A percentile compares a stretch with the other conserved stretches of the same genome.
Evolutionary conservation across 345 rosid species (phyloP).

Genomic region (Schrenkiella parvula): DNA sequence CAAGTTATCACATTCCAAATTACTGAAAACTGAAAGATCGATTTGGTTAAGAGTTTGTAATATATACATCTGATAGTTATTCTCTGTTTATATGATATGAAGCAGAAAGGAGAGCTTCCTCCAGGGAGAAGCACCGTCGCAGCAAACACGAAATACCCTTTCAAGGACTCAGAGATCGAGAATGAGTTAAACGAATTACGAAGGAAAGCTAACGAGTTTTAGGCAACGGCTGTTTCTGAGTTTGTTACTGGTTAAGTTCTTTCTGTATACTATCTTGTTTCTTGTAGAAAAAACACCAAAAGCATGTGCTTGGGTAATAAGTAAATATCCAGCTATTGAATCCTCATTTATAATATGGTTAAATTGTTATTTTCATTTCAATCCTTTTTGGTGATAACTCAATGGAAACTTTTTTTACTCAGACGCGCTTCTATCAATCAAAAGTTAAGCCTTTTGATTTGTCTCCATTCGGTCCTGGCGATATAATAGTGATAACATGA

Average conservation of each 20-base stretch:
- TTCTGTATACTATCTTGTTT: constrained; percentile 15
- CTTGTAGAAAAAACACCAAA: constrained; percentile 19
- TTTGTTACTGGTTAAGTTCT: constrained; percentile 3
- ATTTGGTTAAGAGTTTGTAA: not conserved
- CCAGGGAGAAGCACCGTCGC: constrained; percentile 33
- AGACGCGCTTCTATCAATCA: no score
- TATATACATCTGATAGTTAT: not conserved
- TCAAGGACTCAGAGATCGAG: constrained; percentile 38
- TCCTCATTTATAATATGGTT: constrained; percentile 5
- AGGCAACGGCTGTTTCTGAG: constrained; percentile 10
- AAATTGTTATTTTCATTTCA: not conserved
- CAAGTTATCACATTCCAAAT: not conserved
- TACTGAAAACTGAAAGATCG: not conserved
- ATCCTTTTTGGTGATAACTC: not conserved
- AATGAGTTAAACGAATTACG: constrained; percentile 35
- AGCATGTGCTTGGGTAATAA: constrained; percentile 14
- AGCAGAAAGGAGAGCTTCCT: constrained; percentile 42
- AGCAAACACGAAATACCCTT: constrained; percentile 31
- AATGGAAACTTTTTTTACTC: no score
- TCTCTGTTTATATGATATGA: not conserved
- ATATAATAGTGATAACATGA: no score
- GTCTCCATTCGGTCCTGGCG: no score
- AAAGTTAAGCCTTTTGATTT: no score
- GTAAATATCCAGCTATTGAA: constrained; percentile 26
- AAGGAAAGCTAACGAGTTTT: constrained; percentile 37